A percentile compares a stretch with the other conserved stretches of the same genome.
Evolutionary conservation across 23 red algal species (phyloP).

Genomic region (Chondrus crispus): DNA sequence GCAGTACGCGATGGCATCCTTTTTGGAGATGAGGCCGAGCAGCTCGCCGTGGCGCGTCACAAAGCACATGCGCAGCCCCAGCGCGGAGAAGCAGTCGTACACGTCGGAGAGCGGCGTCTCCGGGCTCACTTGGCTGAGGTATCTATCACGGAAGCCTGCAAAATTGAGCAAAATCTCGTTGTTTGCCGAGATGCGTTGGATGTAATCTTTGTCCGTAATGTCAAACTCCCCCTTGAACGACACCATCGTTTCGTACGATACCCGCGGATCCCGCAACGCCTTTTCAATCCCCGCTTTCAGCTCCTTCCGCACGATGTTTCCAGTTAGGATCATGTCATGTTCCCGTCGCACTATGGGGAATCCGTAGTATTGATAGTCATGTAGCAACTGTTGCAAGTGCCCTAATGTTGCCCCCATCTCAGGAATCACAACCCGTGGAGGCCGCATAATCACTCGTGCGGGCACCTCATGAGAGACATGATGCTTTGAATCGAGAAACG

Average conservation of each 20-base stretch:
- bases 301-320: slow-evolving; percentile 55
- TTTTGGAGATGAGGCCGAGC: slow-evolving; percentile 75
- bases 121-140: slow-evolving; percentile 47
- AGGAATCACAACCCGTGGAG: slow-evolving; percentile 27
- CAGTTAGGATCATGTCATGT: slow-evolving; percentile 59
- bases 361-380: slow-evolving; percentile 51
- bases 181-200: slow-evolving; percentile 27
- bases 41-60: slow-evolving; percentile 61
- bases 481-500: slow-evolving; percentile 59
- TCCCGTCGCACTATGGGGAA: slow-evolving; percentile 62
- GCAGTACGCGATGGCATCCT: slow-evolving; percentile 81
- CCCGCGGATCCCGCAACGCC: slow-evolving; percentile 4
- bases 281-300: slow-evolving; percentile 19
- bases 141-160: slow-evolving; percentile 54
- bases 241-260: slow-evolving; percentile 27
- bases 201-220: background rate
- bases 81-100: slow-evolving; percentile 54
- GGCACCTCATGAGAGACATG: slow-evolving; percentile 40
- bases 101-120: slow-evolving; percentile 60
- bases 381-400: slow-evolving; percentile 32
- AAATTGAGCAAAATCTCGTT: slow-evolving; percentile 50
- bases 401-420: slow-evolving; percentile 37
- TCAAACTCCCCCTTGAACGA: slow-evolving; percentile 58
- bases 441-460: slow-evolving; percentile 58
- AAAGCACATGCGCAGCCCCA: slow-evolving; percentile 63